These are phyloP conservation scores for Piromyces finnis DNA, from an alignment of 192 early-diverging fungal genomes.

Conservation along the genomic window DNA sequence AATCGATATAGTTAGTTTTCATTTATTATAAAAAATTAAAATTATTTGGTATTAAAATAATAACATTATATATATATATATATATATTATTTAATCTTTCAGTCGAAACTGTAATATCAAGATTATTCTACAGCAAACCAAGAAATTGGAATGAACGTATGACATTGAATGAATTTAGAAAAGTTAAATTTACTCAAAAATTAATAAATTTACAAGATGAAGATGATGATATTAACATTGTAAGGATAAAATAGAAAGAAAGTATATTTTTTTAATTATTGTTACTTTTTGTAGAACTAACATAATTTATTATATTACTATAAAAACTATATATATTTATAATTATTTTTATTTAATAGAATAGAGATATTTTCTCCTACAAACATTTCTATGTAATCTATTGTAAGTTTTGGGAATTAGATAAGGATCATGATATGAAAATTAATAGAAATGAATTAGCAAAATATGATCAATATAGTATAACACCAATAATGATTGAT, in stretches of 20 bases:
- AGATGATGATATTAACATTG: slow-evolving; percentile 52
- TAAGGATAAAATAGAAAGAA: slow-evolving; percentile 5
- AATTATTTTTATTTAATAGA: no score
- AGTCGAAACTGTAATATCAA: slow-evolving; percentile 76
- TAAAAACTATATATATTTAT: no score
- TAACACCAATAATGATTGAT: slow-evolving; percentile 47
- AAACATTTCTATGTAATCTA: slow-evolving; percentile 84
- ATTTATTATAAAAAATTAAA: no score
- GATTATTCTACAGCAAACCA: slow-evolving; percentile 63
- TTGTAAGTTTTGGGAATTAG: slow-evolving; percentile 72
- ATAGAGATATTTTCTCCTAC: slow-evolving; percentile 79
- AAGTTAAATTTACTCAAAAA: slow-evolving; percentile 34
- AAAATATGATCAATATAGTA: slow-evolving; percentile 49
- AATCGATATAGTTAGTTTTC: slow-evolving; percentile 50
- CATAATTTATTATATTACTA: no score
- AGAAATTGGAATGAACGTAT: slow-evolving; percentile 51
- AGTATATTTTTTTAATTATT: not conserved
- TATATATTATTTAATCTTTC: no score
- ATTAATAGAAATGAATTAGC: slow-evolving; percentile 48
- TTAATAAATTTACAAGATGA: slow-evolving; percentile 38
- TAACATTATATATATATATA: no score
- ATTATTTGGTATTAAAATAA: no score
- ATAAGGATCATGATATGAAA: slow-evolving; percentile 70
- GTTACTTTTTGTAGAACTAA: no score
- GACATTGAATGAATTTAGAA: slow-evolving; percentile 56